A percentile compares a stretch with the other conserved stretches of the same genome.
Evolutionary conservation across 352 stramenopile species (phyloP).

Genomic region (Globisporangium viniferum): DNA sequence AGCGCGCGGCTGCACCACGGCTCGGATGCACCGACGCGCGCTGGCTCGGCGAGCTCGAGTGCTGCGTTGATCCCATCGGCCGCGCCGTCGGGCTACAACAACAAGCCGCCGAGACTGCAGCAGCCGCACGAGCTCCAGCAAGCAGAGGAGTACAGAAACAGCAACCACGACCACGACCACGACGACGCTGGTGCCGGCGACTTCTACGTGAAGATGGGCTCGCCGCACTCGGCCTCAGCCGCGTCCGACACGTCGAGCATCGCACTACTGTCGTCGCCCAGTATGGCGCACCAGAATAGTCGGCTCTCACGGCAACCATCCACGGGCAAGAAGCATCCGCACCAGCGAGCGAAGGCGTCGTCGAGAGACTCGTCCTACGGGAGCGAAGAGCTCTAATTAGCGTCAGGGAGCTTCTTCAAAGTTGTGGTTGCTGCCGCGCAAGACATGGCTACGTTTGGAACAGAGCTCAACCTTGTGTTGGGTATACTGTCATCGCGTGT

Average conservation of each 20-base stretch:
- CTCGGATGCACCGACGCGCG: slow-evolving; percentile 22
- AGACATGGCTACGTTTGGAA: neutral
- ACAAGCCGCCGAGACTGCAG: slow-evolving; percentile 21
- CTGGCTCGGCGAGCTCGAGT: slow-evolving; percentile 24
- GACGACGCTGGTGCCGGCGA: neutral
- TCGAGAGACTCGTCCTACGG: slow-evolving; percentile 4
- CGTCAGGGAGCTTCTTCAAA: too few relatives aligned
- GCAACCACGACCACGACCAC: neutral
- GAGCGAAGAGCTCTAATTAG: neutral
- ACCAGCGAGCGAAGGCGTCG: neutral
- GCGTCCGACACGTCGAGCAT: slow-evolving; percentile 61
- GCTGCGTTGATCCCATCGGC: slow-evolving; percentile 25
- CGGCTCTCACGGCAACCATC: slow-evolving; percentile 11
- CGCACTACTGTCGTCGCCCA: slow-evolving; percentile 48
- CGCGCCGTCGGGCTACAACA: slow-evolving; percentile 22
- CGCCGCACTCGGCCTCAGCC: slow-evolving; percentile 45
- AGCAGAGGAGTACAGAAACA: neutral
- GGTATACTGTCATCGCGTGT: neutral
- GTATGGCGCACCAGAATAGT: slow-evolving; percentile 19
- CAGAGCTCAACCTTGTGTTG: neutral
- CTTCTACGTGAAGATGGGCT: slow-evolving; percentile 45
- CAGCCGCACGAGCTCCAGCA: slow-evolving; percentile 23
- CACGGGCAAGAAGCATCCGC: neutral
- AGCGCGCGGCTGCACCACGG: slow-evolving; percentile 19
- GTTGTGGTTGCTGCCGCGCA: neutral